Base-by-base conservation (phyloP, 1,139 yeast species). In the Saccharomycopsis hybrid region DNA sequence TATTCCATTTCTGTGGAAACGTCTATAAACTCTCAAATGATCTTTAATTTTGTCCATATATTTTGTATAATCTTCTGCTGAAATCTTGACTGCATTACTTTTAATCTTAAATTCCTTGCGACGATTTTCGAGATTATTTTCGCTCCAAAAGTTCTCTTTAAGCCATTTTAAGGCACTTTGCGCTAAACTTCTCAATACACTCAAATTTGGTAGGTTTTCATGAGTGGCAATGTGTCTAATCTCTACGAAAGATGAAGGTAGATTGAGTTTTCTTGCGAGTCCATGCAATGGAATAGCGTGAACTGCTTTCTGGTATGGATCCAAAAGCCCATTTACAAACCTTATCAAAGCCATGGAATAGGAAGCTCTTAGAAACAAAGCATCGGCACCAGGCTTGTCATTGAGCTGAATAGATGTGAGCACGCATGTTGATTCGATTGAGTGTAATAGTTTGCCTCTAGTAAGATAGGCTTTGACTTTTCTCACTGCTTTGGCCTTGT, bases 211-310 rank as follows among this genome's bases (percentile, higher is more conserved):
- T 27, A 92, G 66, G 13, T 70, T 73, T 58, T 92, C 97, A 63
- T 94, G 99, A 0, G 98, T 92, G 4, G 95, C 92, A 63, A 80
- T 77, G 64, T 94, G 98, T 55, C 99, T 71, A 40, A 89, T 62
- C 62, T 94, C 98, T 0, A 94, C 98, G 65, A 94, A 89, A 60
- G 77, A 78, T 36, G 84, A 74, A 0, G 98, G 97, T 27, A 94
- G 68, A 1, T 78, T 77, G 27, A 87, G 67, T 41, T 76, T 73
- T 49, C 71, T 76, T 0, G 98, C 98, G 33, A 92, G 66, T 4
- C 75, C 73, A 56, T 84, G 85, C 59, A 92, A 69, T 2, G 97
- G 92, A 25, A 85, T 76, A 0, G 96, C 96, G 61, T 71, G 84
- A 49, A 74, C 77, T 0, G 90, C 78, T 59, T 82, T 87, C 63